Base-by-base conservation (phyloP, 164 flowering plant species). In the Sextonia rubra region DNA sequence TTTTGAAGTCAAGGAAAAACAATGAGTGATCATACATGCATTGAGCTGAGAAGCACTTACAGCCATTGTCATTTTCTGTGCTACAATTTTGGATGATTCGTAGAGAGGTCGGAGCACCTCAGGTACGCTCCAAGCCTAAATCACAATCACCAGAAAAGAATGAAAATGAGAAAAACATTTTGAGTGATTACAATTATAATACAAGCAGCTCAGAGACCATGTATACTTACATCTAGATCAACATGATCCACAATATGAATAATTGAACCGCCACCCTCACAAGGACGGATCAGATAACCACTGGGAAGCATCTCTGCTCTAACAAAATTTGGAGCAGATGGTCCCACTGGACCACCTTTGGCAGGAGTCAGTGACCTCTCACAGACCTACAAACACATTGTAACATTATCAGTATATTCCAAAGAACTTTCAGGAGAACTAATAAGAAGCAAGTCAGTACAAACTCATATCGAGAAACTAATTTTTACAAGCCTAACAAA, bases 181-280 rank as follows among this genome's bases (percentile, higher is more conserved):
- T n/a, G 55, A n/a, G 72, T 14, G n/a, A 56, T 15, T 14, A 69
- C 12, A 24, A 56, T 15, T 14, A 69, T 12, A 24, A 71, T 47
- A 69, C 7, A 22, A 25, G n/a, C 18, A 44, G 20, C 20, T 24
- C 27, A 11, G 47, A 27, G 1, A 47, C 48, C 60, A 68, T 23
- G 60, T 12, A 22, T 23, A 48, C 86, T 83, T 55, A 92, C 97
- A 80, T 90, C 92, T 62, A 92, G 77, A 71, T 92, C 90, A 68
- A 91, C 74, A 73, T 92, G 97, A 85, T 92, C 92, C 37, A 92
- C 97, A 78, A 92, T 90, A 83, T 90, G 85, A 68, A 92, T 81
- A 26, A 90, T 89, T 26, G 97, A 90, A 27, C 97, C 91, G 12
- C 97, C 95, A 63, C 97, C 97, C 73, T 92, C 97, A 78, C 91